phyloP scores from a whole-genome alignment of 257 asterid species.

The Solanum tarapatanum region DNA sequence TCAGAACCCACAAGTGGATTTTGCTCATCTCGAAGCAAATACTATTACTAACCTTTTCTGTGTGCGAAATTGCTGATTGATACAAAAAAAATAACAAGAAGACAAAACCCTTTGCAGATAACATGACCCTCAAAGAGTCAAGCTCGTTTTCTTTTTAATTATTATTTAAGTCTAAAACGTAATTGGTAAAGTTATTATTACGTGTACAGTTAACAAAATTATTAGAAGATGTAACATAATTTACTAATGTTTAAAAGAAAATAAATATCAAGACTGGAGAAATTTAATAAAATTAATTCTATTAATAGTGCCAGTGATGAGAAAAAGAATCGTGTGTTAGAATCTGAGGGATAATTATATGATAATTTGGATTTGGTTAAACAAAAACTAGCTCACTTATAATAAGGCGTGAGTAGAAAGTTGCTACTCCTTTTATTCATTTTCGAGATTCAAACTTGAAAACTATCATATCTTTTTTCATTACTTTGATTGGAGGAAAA shows the following conservation, averaged over 20 bases:
- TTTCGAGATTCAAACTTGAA: no score
- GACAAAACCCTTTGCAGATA: not conserved
- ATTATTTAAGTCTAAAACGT: not conserved
- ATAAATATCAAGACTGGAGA: not conserved
- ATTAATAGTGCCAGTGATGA: not conserved
- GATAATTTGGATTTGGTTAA: no score
- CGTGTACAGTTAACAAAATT: not conserved
- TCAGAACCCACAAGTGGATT: not conserved
- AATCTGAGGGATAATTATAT: not conserved
- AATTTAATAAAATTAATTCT: not conserved
- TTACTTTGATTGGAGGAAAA: no score
- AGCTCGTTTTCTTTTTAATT: not conserved
- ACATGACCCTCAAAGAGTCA: not conserved
- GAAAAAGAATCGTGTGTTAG: not conserved
- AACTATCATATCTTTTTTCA: no score
- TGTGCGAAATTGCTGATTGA: not conserved
- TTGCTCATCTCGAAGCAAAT: slow-evolving; percentile 13
- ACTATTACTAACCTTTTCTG: not conserved
- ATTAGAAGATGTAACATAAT: not conserved
- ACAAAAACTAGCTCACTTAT: no score
- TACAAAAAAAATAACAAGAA: not conserved
- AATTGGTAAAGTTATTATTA: not conserved
- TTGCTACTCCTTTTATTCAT: no score
- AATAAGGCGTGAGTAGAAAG: no score
- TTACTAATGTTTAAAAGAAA: not conserved